A percentile compares a stretch with the other conserved stretches of the same genome.
phyloP scores from a whole-genome alignment of 306 rosid genomes.

The Sindora glabra region DNA sequence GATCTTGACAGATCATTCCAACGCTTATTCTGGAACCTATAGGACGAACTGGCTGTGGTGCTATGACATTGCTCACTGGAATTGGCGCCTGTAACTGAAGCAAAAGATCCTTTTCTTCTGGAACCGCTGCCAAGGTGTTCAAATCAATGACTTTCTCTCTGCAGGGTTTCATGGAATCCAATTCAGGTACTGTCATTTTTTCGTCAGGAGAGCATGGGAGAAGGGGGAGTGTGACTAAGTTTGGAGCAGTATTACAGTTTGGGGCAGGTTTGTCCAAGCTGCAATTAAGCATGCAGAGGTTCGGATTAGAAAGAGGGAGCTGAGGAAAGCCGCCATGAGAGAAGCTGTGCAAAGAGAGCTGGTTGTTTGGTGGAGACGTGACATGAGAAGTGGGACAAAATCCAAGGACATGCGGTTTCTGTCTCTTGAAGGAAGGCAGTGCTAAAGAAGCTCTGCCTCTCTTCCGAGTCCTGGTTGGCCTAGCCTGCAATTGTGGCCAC shows the following conservation, averaged over 20 bases:
- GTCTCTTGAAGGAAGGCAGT: constrained; percentile 50
- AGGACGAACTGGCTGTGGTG: constrained; percentile 77
- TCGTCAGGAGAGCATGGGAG: constrained; percentile 34
- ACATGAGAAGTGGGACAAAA: constrained; percentile 45
- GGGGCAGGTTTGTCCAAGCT: not conserved
- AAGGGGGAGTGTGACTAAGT: constrained; percentile 53
- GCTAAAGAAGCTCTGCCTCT: constrained; percentile 52
- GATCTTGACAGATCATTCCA: constrained; percentile 46
- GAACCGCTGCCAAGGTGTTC: constrained; percentile 35
- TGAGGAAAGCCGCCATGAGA: constrained; percentile 32
- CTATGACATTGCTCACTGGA: constrained; percentile 31
- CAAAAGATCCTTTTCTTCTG: constrained; percentile 63
- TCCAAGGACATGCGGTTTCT: constrained; percentile 33
- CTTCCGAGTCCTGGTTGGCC: constrained; percentile 84
- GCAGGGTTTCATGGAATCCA: constrained; percentile 11
- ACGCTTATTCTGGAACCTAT: constrained; percentile 66
- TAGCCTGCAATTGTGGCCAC: constrained; percentile 84
- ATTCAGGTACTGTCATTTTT: constrained; percentile 8
- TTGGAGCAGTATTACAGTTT: too few species aligned
- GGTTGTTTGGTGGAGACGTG: constrained; percentile 24
- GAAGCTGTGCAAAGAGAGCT: constrained; percentile 34
- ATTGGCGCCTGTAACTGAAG: constrained; percentile 45
- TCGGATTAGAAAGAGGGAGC: constrained; percentile 26
- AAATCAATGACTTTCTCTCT: constrained; percentile 33
- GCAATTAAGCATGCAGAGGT: constrained; percentile 16